Evolutionary conservation across 257 asterid species (phyloP).

Genomic region (Nicotiana undulata): DNA sequence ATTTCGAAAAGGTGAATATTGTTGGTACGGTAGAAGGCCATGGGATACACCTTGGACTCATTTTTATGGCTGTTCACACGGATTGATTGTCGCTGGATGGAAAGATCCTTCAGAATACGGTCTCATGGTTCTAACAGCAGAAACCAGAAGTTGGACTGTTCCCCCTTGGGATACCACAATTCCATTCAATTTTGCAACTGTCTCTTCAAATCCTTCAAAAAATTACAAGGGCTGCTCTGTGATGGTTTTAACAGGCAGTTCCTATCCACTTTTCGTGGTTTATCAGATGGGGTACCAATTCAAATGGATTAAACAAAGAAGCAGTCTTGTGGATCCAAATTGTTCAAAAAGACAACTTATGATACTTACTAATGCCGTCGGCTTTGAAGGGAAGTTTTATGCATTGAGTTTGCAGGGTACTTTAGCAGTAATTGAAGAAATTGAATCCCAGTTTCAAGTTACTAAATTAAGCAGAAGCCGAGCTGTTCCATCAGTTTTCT

Average conservation of each 20-base stretch:
- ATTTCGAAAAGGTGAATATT: neutral
- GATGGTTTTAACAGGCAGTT: constrained; percentile 9
- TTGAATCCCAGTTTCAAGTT: constrained; percentile 2
- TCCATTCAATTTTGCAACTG: constrained; percentile 16
- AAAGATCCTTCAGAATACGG: neutral
- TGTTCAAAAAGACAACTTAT: constrained; percentile 3
- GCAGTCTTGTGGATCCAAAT: neutral
- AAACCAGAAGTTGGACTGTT: neutral
- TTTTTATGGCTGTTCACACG: constrained; percentile 14
- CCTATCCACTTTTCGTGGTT: constrained; percentile 7
- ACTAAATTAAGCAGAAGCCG: constrained; percentile 7
- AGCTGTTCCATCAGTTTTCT: constrained; percentile 13
- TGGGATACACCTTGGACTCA: neutral
- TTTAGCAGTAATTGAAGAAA: constrained; percentile 5
- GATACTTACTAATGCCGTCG: constrained; percentile 14
- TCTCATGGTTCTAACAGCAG: neutral
- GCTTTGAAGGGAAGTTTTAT: constrained; percentile 16
- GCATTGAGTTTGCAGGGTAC: constrained; percentile 5
- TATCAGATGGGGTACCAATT: neutral
- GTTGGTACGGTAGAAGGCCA: neutral
- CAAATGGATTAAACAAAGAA: neutral
- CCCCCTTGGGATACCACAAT: constrained; percentile 9
- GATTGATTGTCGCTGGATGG: constrained; percentile 3
- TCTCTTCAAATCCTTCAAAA: neutral
- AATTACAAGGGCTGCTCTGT: neutral